Evolutionary conservation across 805 yeast genomes (phyloP).

Genomic region (Candida takata): DNA sequence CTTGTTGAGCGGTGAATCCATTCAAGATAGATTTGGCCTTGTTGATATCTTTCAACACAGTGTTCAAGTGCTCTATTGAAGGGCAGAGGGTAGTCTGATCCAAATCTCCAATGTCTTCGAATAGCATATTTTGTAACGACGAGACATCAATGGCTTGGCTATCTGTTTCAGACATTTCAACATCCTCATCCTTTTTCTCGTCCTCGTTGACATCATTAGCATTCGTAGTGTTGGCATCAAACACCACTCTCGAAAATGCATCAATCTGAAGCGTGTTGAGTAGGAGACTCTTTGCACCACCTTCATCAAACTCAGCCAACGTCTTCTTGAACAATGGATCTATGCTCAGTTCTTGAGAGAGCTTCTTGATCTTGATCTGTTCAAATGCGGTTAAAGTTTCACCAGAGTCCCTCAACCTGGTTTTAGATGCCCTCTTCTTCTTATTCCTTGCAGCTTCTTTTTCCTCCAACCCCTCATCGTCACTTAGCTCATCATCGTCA

Average conservation of each 20-base stretch:
- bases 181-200: slow-evolving; percentile 12
- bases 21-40: slow-evolving; percentile 21
- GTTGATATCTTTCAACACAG: slow-evolving; percentile 38
- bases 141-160: slow-evolving; percentile 8
- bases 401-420: slow-evolving; percentile 23
- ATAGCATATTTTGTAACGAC: slow-evolving; percentile 21
- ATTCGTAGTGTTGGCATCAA: slow-evolving; percentile 35
- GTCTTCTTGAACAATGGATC: slow-evolving; percentile 75
- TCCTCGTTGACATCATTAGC: slow-evolving; percentile 9
- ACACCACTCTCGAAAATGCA: slow-evolving; percentile 47
- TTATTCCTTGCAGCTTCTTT: slow-evolving; percentile 15
- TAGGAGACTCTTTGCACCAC: slow-evolving; percentile 68
- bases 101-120: slow-evolving; percentile 16
- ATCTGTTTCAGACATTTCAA: slow-evolving; percentile 14
- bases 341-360: slow-evolving; percentile 57
- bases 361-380: slow-evolving; percentile 41
- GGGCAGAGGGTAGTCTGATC: slow-evolving; percentile 52
- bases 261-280: slow-evolving; percentile 56
- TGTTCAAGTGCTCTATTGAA: slow-evolving; percentile 53
- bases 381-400: slow-evolving; percentile 49
- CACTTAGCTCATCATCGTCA: slow-evolving; percentile 16
- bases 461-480: slow-evolving; percentile 14
- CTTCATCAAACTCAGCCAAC: slow-evolving; percentile 73
- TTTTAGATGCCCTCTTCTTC: slow-evolving; percentile 23
- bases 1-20: slow-evolving; percentile 16